Base-by-base conservation (phyloP, 2,329 filamentous ascomycete genomes). In the Fusarium devonianum region DNA sequence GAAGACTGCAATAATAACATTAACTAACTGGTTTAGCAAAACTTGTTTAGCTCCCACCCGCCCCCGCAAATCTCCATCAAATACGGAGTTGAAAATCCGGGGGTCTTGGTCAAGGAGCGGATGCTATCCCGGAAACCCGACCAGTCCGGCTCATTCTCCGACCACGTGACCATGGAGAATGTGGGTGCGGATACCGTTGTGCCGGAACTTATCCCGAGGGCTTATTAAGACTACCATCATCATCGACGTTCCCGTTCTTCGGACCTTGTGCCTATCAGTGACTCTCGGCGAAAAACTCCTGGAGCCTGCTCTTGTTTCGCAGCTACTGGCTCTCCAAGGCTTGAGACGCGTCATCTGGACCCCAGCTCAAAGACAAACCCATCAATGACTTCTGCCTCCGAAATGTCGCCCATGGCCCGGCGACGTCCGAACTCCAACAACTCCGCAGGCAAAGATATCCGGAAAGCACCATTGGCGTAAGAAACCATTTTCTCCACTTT, bases 381-480 rank as follows among this genome's bases (percentile, higher is more conserved):
- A 14, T 29, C 40, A 49, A 60, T 60, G 56, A 41, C 44, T 30
- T 30, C 36, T 18, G 29, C 46, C 39, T 36, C 51, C 18, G 45
- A 52, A 48, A 49, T 55, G 35, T 43, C 58, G 28, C 56, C 56
- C 33, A 57, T 64, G 51, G 59, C 60, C 58, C 62, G 62, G 50
- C 52, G 52, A 25, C 62, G 62, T 44, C 53, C 57, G 57, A 49
- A 51, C n/a, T 47, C 51, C 28, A 36, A 52, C 28, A 55, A 39
- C 34, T 41, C 48, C 12, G 45, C 38, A 30, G 50, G 49, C 28
- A 64, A 64, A 49, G 62, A 64, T 47, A 49, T 56, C 4, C 62
- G 62, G 11, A 64, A 64, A 39, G 52, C 59, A 41, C 58, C 62
- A 32, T 60, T 64, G 51, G 62, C 62, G 62, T 64, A 53, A 51